Percentiles rank a stretch among this genome's conserved stretches.
phyloP scores from a whole-genome alignment of 1,284 basidiomycete species.

The Prillingera fragicola region DNA sequence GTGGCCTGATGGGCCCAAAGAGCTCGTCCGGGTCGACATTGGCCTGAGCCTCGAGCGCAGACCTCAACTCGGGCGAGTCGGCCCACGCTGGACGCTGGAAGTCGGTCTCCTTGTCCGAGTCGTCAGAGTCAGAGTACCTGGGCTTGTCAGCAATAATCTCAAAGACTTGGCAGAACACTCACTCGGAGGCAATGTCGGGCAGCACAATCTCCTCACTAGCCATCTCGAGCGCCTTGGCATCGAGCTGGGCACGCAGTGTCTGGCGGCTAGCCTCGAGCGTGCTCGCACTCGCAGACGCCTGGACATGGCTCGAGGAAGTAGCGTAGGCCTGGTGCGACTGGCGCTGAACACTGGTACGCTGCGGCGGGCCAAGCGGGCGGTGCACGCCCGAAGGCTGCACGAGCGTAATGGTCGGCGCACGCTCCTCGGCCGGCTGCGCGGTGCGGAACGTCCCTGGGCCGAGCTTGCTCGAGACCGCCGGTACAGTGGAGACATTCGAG shows the following conservation, averaged over 20 bases:
- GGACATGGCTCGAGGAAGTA: too few relatives aligned
- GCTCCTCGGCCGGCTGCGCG: conserved; percentile 6
- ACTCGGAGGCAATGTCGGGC: conserved; percentile 86
- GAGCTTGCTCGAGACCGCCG: conserved; percentile 15
- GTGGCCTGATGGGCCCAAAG: conserved; percentile 75
- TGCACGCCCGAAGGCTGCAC: conserved; percentile 14
- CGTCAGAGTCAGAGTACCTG: conserved; percentile 84
- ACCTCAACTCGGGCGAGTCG: conserved; percentile 74
- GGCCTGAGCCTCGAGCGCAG: conserved; percentile 71
- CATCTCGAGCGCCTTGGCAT: conserved; percentile 50
- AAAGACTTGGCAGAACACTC: conserved; percentile 22
- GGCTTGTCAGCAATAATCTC: background rate
- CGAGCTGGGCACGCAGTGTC: conserved; percentile 43
- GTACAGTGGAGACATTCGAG: too few relatives aligned
- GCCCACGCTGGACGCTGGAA: conserved; percentile 71
- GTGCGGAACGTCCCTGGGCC: conserved; percentile 27
- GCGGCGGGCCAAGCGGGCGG: conserved; percentile 36
- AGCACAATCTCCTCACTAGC: conserved; percentile 68
- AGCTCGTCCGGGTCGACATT: conserved; percentile 85
- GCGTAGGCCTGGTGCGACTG: too few relatives aligned
- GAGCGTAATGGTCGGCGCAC: conserved; percentile 23
- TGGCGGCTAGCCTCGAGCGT: too few relatives aligned
- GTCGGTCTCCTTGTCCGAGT: conserved; percentile 63
- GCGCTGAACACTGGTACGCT: conserved; percentile 30
- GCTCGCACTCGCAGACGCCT: too few relatives aligned